Base-by-base conservation (phyloP, 1,284 basidiomycete species). In the Cryptococcus maquisensis region DNA sequence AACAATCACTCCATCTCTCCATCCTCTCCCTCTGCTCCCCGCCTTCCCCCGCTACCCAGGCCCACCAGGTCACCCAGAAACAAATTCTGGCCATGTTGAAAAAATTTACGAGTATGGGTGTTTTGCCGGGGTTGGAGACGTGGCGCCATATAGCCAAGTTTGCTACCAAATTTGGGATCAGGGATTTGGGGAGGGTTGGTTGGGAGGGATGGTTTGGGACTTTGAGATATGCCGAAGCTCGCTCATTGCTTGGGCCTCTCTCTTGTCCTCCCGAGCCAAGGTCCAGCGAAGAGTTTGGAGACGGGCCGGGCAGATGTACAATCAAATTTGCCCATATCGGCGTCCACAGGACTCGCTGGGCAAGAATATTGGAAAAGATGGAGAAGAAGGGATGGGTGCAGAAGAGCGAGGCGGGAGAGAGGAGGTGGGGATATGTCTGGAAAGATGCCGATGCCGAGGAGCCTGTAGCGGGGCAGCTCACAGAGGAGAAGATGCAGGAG, bases 121-220 rank as follows among this genome's bases (percentile, higher is more conserved):
- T 48, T 37, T 21, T 36, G 6, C 64, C 65, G 2, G 64, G 63
- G 2, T 57, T 60, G 3, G 65, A 67, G 41, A 66, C 67, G 15
- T 66, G 57, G 51, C 61, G 65, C 8, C 58, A 61, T 20, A 36
- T 70, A 1, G 59, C 47, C 1, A 26, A 32, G 26, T 53, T 55
- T 40, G 62, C 64, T 9, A 7, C 26, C 4, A 6, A 40, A 16
- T 18, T 32, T 28, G 36, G 49, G n/a, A 18, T 52, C 24, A n/a
- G 39, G 15, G 28, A 52, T 21, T 13, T 57, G 18, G 55, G 28
- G 0, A 6, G 47, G 18, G n/a, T 54, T 20, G 55, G 55, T 8
- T 62, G 48, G 49, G 47, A 49, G 35, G 60, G 57, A 7, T 62
- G 57, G 61, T 52, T 43, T 43, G 51, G 35, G 7, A 24, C 20